A percentile compares a stretch with the other conserved stretches of the same genome.
phyloP scores from a whole-genome alignment of 768 basidiomycete species.

The Hysterangium stoloniferum region DNA sequence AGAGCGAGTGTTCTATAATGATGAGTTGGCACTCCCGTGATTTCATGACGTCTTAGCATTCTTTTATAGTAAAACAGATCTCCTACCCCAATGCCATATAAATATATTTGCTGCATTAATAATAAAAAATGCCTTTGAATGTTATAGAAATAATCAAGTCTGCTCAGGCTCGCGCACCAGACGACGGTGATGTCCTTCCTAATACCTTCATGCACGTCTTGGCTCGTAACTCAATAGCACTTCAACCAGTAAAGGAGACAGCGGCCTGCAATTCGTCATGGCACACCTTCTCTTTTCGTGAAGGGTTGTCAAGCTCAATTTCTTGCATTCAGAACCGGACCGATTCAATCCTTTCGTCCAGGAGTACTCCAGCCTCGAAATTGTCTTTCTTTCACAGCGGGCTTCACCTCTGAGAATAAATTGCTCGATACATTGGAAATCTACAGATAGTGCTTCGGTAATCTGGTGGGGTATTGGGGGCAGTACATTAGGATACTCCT shows the following conservation, averaged over 20 bases:
- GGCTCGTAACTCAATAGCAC: conserved; percentile 83
- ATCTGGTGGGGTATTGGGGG: neutral
- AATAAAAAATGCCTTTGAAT: too few species aligned
- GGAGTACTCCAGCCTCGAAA: conserved; percentile 65
- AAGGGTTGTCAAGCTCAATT: conserved; percentile 89
- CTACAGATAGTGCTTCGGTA: conserved; percentile 29
- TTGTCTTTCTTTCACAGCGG: conserved; percentile 83
- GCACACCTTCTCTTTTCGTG: conserved; percentile 95
- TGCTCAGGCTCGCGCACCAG: too few species aligned
- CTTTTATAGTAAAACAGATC: too few species aligned
- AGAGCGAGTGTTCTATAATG: too few species aligned
- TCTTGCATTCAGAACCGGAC: conserved; percentile 94
- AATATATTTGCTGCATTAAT: too few species aligned
- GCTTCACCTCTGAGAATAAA: conserved; percentile 86
- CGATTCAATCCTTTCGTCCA: conserved; percentile 75
- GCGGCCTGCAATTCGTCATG: conserved; percentile 94
- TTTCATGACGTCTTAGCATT: too few species aligned
- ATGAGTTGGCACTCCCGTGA: too few species aligned
- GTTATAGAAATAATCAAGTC: too few species aligned
- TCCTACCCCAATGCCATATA: too few species aligned
- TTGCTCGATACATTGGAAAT: conserved; percentile 73
- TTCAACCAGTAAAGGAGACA: conserved; percentile 86
- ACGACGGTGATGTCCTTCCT: conserved; percentile 92
- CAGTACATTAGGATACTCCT: neutral
- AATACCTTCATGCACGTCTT: conserved; percentile 90